Conservation (phyloP, 495 filamentous ascomycete species). For the Trichoderma virens region DNA sequence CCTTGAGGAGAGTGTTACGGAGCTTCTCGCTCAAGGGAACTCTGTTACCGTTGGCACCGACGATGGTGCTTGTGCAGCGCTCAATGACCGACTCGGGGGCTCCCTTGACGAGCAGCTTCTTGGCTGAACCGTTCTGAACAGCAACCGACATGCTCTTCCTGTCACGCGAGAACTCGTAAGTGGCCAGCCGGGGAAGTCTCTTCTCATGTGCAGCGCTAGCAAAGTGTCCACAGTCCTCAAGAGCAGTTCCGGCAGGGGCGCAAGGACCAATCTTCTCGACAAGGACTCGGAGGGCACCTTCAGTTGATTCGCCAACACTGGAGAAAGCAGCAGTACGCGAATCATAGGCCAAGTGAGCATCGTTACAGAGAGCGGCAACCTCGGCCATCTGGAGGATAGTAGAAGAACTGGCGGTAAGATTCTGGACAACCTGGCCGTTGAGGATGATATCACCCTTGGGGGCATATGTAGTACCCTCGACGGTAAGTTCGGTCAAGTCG, state of each 20-base stretch:
- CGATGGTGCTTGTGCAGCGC: conserved; percentile 71
- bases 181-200: conserved; percentile 63
- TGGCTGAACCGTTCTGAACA: conserved; percentile 54
- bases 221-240: conserved; percentile 58
- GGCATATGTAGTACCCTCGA: conserved; percentile 91
- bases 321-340: conserved; percentile 61
- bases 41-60: conserved; percentile 67
- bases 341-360: conserved; percentile 76
- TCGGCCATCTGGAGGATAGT: conserved; percentile 77
- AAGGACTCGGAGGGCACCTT: conserved; percentile 84
- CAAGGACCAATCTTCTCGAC: conserved; percentile 85
- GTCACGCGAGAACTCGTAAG: conserved; percentile 96
- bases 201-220: conserved; percentile 82
- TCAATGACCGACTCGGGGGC: conserved; percentile 92
- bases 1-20: conserved; percentile 56
- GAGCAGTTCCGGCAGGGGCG: conserved; percentile 30
- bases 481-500: conserved; percentile 76
- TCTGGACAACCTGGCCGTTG: conserved; percentile 57
- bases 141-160: conserved; percentile 99
- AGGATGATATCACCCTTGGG: conserved; percentile 66
- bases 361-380: conserved; percentile 86
- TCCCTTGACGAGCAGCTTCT: conserved; percentile 91
- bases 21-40: conserved; percentile 63
- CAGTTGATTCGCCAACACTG: conserved; percentile 91
- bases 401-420: conserved; percentile 66